These are phyloP conservation scores for Melaleuca alternifolia DNA, from an alignment of 345 rosid genomes.

Conservation along the genomic window DNA sequence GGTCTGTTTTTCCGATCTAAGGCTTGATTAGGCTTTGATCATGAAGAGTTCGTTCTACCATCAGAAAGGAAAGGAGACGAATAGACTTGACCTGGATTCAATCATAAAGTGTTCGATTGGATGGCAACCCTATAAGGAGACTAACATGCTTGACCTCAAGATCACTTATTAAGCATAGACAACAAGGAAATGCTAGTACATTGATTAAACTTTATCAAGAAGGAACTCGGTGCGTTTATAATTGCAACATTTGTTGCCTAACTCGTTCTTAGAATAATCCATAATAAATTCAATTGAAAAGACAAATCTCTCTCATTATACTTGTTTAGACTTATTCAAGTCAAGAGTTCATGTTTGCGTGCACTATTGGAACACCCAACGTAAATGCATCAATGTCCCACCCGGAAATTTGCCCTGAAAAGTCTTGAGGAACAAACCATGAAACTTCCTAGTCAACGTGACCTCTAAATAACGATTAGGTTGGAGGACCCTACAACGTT, in stretches of 20 bases:
- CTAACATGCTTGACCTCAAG: neutral
- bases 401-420: neutral
- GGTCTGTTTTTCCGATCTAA: too few relatives aligned
- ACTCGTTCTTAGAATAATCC: neutral
- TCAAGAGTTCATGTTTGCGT: too few relatives aligned
- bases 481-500: too few relatives aligned
- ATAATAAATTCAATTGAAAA: too few relatives aligned
- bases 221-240: neutral
- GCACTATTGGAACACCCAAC: too few relatives aligned
- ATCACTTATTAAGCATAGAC: too few relatives aligned
- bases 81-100: too few relatives aligned
- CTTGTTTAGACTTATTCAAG: too few relatives aligned
- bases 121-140: neutral
- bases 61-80: neutral
- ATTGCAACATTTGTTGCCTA: neutral
- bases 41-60: neutral
- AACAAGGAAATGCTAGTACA: neutral
- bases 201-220: neutral
- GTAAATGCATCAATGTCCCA: neutral
- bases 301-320: too few relatives aligned
- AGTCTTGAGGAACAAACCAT: neutral
- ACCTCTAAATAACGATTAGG: neutral
- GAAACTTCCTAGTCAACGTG: neutral
- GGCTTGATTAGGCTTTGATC: neutral
- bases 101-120: neutral